phyloP scores from a whole-genome alignment of 306 rosid species.

The Ziziphus jujuba region DNA sequence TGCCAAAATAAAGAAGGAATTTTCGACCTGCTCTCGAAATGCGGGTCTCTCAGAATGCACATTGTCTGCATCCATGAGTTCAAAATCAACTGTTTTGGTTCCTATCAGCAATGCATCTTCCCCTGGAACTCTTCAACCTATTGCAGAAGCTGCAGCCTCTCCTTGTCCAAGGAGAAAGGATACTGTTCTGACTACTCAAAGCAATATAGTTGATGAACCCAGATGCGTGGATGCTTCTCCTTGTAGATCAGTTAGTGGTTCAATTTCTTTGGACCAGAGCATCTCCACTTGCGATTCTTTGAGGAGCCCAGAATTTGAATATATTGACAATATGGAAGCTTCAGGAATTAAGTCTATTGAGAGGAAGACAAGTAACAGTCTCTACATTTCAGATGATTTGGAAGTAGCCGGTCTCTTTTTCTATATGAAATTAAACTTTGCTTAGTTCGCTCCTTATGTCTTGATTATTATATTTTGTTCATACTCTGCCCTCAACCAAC shows the following conservation, averaged over 20 bases:
- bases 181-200: conserved; percentile 20
- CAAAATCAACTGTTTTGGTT: conserved; percentile 33
- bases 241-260: conserved; percentile 30
- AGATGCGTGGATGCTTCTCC: conserved; percentile 34
- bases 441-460: background rate
- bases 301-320: conserved; percentile 38
- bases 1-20: conserved; percentile 46
- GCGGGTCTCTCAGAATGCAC: conserved; percentile 18
- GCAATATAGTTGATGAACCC: conserved; percentile 19
- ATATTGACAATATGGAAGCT: conserved; percentile 29
- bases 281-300: conserved; percentile 41
- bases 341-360: conserved; percentile 36
- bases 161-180: conserved; percentile 23
- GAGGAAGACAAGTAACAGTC: conserved; percentile 29
- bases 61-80: conserved; percentile 24
- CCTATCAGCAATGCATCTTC: conserved; percentile 21
- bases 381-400: conserved; percentile 30
- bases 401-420: conserved; percentile 4
- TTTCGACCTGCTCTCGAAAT: conserved; percentile 22
- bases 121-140: conserved; percentile 20
- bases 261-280: conserved; percentile 40
- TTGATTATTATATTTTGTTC: background rate
- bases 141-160: conserved; percentile 16
- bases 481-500: background rate
- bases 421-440: background rate